Conservation (phyloP, 345 rosid genomes). For the Erysimum cheiranthoides region DNA sequence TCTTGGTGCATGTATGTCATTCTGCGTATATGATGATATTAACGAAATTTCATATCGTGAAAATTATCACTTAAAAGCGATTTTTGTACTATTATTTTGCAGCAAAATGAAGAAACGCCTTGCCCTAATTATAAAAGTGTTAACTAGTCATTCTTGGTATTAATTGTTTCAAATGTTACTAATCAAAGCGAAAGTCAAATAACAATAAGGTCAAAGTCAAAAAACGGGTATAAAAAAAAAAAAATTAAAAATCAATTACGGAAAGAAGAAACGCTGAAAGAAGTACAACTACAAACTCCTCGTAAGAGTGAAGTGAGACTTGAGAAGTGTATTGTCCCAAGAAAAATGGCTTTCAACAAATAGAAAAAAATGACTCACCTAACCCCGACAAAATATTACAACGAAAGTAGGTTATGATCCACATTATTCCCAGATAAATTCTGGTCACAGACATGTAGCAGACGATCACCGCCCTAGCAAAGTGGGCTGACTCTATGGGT, state of each 20-base stretch:
- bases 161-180: background rate
- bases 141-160: background rate
- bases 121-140: background rate
- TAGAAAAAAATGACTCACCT: constrained; percentile 17
- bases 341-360: constrained; percentile 30
- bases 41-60: too few relatives aligned
- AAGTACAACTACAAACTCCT: constrained; percentile 16
- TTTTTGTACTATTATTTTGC: too few relatives aligned
- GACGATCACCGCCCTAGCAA: constrained; percentile 20
- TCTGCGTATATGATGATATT: too few relatives aligned
- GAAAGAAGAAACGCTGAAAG: background rate
- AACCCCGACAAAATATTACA: constrained; percentile 25
- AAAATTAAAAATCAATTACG: background rate
- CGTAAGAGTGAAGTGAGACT: background rate
- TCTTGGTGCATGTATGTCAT: too few relatives aligned
- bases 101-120: too few relatives aligned
- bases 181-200: background rate
- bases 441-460: background rate
- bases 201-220: background rate
- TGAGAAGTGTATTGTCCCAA: background rate
- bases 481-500: background rate
- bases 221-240: background rate
- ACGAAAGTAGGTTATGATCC: constrained; percentile 37
- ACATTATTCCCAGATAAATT: constrained; percentile 27
- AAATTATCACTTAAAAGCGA: background rate